Evolutionary conservation across 176 grass and related monocot species (phyloP).

Genomic region (Cocos nucifera): DNA sequence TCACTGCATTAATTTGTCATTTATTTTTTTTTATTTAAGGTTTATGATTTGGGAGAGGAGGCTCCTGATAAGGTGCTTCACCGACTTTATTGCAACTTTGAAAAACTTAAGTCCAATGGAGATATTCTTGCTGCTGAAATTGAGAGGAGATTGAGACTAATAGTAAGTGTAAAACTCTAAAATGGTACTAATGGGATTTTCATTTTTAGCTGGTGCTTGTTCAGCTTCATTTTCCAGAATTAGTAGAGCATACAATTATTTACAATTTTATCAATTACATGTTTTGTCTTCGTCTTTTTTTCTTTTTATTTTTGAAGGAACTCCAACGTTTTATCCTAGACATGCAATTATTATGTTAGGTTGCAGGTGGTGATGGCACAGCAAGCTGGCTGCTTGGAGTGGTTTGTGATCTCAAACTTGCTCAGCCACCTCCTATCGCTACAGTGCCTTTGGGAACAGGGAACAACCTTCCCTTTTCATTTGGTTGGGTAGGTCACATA

Average conservation of each 20-base stretch:
- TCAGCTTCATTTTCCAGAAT: no score
- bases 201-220: no score
- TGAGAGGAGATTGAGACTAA: slow-evolving; percentile 59
- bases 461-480: slow-evolving; percentile 94
- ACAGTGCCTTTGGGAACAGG: slow-evolving; percentile 93
- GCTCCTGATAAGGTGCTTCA: slow-evolving; percentile 79
- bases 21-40: slow-evolving; percentile 34
- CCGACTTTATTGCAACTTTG: slow-evolving; percentile 71
- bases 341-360: slow-evolving; percentile 31
- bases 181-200: no score
- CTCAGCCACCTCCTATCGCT: slow-evolving; percentile 55
- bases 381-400: slow-evolving; percentile 95
- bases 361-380: slow-evolving; percentile 95
- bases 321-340: no score
- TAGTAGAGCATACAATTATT: no score
- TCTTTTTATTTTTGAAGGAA: slow-evolving; percentile 7
- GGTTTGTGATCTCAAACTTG: slow-evolving; percentile 81
- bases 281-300: background rate
- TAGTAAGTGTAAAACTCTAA: slow-evolving; percentile 44
- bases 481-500: slow-evolving; percentile 66
- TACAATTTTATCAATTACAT: no score
- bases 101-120: slow-evolving; percentile 51
- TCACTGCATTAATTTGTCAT: no score
- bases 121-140: slow-evolving; percentile 54
- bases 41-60: slow-evolving; percentile 83